Evolutionary conservation across 73 alveolate species (phyloP), one percentile per base, ranked within the genome.

Genomic region (Tetrahymena malaccensis): DNA sequence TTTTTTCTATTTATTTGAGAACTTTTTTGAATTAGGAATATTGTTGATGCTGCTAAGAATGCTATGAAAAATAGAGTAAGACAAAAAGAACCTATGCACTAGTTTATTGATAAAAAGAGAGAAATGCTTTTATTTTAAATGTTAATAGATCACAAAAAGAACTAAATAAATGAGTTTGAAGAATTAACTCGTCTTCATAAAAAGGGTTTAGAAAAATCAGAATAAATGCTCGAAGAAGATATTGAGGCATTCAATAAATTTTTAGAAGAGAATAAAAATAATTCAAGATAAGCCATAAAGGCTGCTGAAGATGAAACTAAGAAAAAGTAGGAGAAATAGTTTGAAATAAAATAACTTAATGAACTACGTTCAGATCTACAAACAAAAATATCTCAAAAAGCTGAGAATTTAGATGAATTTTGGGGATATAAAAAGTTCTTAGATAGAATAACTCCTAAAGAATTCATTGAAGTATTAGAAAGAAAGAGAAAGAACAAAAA

Each of bases 391-490:
- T 34, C 70, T 43, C 43, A 94, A 38, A 94, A 94, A 34, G 93
- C 93, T 10, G 96, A 94, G 21, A 94, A 84, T 43, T 50, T 94
- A 37, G 96, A 94, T 35, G 96, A 94, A 21, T 43, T 84, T 34
- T 70, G 93, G 84, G 93, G 93, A 85, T 94, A 94, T 55, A 94
- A 94, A 25, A 94, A 85, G 10, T 94, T 94, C 35, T 43, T 94
- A 56, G 96, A 94, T 34, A 94, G 31, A 94, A 85, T 94, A 33
- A 94, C 96, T 94, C 96, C 96, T 0, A 94, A 94, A 33, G 96
- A 94, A 38, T 85, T 25, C 38, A 27, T 33, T 85, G 94, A 85
- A 38, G 55, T 22, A 22, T 19, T 70, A 40, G 93, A 94, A 94
- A 43, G 58, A 38, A 83, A 85, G 83, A 33, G 58, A 84, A 38